Base-by-base conservation (phyloP, 2,329 filamentous ascomycete genomes). In the Arthrobotrys sinensis region DNA sequence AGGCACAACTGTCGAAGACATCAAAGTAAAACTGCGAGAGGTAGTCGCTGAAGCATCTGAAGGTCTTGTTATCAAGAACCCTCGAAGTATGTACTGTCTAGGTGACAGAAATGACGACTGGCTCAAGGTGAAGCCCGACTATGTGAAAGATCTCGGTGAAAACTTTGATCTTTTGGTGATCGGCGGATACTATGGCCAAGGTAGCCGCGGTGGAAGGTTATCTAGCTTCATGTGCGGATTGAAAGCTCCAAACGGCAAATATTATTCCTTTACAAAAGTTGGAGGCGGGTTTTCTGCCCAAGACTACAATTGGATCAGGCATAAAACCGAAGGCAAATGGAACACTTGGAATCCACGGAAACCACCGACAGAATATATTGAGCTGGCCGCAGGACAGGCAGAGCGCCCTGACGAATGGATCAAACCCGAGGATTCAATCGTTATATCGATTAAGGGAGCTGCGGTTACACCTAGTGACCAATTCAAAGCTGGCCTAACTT, bases 81-180 rank as follows among this genome's bases (percentile, higher is more conserved):
- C 96, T 6, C 88, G 91, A 4, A 97, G 94, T 0, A 88, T 90
- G 82, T 99, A 99, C 83, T 88, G 90, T 5, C 87, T 98, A 8
- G 97, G 97, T 82, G 92, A 93, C 81, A 91, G 96, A 57, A 96
- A 96, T 82, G 93, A 97, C 81, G 93, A 97, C 84, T 99, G 96
- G 96, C 91, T 97, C 85, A 99, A 99, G 83, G 94, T 99, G 7
- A 99, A 99, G 82, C 96, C 96, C 0, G 96, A 99, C 80, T 99
- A 99, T 84, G 97, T 98, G 94, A 91, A 91, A 1, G 95, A 97
- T 80, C 97, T 96, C 83, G 96, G 96, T 79, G 95, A 98, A 84
- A 93, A 92, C 0, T 89, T 99, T 2, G 96, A 99, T 83, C 93
- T 94, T 80, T 86, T 97, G 12, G 87, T 99, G 14, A 90, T 99